phyloP scores from a whole-genome alignment of 345 rosid genomes.

The Eutrema heterophyllum region DNA sequence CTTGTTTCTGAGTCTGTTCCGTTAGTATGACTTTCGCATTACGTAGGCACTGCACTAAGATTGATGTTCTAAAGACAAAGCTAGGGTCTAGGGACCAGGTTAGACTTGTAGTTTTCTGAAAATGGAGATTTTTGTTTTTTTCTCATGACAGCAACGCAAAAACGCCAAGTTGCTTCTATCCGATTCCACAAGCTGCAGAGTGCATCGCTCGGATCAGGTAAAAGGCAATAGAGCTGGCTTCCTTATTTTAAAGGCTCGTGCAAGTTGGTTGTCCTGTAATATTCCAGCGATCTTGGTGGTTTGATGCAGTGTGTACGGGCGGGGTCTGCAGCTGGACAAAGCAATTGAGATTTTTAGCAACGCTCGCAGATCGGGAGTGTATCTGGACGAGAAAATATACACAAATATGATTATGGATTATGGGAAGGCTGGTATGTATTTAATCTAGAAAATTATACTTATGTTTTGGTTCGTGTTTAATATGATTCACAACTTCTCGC shows the following conservation, averaged over 20 bases:
- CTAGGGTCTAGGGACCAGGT: slow-evolving; percentile 3
- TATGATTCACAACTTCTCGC: not conserved
- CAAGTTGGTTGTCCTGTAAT: slow-evolving; percentile 1
- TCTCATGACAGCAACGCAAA: slow-evolving; percentile 13
- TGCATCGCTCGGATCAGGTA: slow-evolving; percentile 55
- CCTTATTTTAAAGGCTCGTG: slow-evolving; percentile 1
- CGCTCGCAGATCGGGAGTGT: slow-evolving; percentile 42
- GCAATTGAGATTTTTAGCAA: slow-evolving; percentile 55
- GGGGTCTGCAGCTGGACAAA: slow-evolving; percentile 53
- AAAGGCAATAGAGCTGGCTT: not conserved
- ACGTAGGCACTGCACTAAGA: not conserved
- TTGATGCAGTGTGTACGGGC: slow-evolving; percentile 65
- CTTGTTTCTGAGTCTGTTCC: not conserved
- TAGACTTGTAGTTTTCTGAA: not conserved
- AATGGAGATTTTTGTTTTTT: not conserved
- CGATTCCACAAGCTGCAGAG: slow-evolving; percentile 28
- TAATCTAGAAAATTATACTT: not conserved
- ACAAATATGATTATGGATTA: slow-evolving; percentile 60
- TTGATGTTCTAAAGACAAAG: not conserved
- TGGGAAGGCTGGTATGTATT: slow-evolving; percentile 64
- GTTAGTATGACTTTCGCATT: not conserved
- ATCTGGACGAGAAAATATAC: slow-evolving; percentile 76
- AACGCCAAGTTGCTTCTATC: slow-evolving; percentile 24
- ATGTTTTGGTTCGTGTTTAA: not conserved
- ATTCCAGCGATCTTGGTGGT: slow-evolving; percentile 14